Conservation (phyloP, 768 basidiomycete genomes). For the Lentinula lateritia region DNA sequence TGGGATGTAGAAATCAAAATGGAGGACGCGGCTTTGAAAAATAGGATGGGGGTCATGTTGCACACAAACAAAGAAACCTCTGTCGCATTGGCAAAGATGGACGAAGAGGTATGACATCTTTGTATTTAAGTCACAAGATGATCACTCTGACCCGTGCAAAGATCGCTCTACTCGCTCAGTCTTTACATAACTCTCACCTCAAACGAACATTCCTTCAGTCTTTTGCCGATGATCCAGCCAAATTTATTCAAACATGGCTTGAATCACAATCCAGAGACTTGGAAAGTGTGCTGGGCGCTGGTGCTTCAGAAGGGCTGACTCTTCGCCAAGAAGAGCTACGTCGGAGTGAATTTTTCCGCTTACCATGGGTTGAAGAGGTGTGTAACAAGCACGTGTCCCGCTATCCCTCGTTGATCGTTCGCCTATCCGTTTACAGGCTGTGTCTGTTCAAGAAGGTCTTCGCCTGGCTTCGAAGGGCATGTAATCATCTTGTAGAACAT, state of each 20-base stretch:
- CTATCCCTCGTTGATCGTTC: not conserved
- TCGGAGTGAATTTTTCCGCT: constrained; percentile 83
- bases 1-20: constrained; percentile 88
- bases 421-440: constrained; percentile 40
- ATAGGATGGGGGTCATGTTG: constrained; percentile 67
- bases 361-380: constrained; percentile 87
- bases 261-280: constrained; percentile 90
- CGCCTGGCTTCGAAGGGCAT: constrained; percentile 52
- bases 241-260: constrained; percentile 86
- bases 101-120: constrained; percentile 70
- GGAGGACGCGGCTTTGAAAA: constrained; percentile 74
- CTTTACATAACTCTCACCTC: constrained; percentile 79
- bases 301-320: constrained; percentile 70
- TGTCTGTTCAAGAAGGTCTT: constrained; percentile 79
- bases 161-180: constrained; percentile 83
- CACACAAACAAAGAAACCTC: constrained; percentile 66
- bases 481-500: not conserved
- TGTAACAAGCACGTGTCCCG: constrained; percentile 5
- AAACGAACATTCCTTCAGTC: constrained; percentile 83
- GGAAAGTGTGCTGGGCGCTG: constrained; percentile 85
- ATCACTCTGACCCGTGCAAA: constrained; percentile 19
- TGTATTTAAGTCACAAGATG: not conserved
- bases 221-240: constrained; percentile 73
- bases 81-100: constrained; percentile 63
- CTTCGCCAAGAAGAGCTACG: constrained; percentile 86